Evolutionary conservation across 2,329 filamentous ascomycete species (phyloP).

Genomic region (Macrophomina tecta): DNA sequence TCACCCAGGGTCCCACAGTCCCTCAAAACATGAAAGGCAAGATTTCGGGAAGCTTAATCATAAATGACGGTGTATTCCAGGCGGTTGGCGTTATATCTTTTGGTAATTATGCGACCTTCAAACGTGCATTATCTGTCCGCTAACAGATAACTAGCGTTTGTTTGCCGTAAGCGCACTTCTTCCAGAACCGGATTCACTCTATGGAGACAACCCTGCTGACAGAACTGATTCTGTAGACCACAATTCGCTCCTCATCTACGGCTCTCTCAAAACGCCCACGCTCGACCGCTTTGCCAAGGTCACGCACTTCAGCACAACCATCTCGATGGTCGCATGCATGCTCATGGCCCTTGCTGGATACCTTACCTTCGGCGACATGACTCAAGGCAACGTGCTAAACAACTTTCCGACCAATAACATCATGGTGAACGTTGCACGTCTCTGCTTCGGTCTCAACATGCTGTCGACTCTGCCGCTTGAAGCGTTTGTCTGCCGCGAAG

Average conservation of each 20-base stretch:
- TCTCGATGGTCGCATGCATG: constrained; percentile 92
- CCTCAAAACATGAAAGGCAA: constrained; percentile 74
- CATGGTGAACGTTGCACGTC: constrained; percentile 91
- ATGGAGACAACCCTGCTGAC: background rate
- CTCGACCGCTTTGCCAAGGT: constrained; percentile 93
- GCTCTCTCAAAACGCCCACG: constrained; percentile 89
- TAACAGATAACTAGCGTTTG: constrained; percentile 59
- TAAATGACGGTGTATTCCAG: constrained; percentile 90
- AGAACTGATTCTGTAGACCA: constrained; percentile 63
- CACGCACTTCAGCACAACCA: constrained; percentile 88
- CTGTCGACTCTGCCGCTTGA: constrained; percentile 94
- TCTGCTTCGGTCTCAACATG: constrained; percentile 99
- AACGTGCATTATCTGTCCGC: background rate
- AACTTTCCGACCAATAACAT: constrained; percentile 92
- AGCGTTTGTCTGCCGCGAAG: constrained; percentile 95
- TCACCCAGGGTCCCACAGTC: constrained; percentile 80
- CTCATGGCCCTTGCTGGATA: constrained; percentile 88
- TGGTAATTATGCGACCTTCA: constrained; percentile 47
- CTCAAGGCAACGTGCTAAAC: constrained; percentile 94
- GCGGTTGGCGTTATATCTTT: constrained; percentile 98
- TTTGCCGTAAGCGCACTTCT: constrained; percentile 61
- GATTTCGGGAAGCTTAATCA: constrained; percentile 72
- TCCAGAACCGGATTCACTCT: background rate
- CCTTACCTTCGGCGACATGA: constrained; percentile 89
- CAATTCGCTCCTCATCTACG: constrained; percentile 97